These are phyloP conservation scores for Penicillium sp. DNA, from an alignment of 2,329 filamentous ascomycete species.

Conservation along the genomic window DNA sequence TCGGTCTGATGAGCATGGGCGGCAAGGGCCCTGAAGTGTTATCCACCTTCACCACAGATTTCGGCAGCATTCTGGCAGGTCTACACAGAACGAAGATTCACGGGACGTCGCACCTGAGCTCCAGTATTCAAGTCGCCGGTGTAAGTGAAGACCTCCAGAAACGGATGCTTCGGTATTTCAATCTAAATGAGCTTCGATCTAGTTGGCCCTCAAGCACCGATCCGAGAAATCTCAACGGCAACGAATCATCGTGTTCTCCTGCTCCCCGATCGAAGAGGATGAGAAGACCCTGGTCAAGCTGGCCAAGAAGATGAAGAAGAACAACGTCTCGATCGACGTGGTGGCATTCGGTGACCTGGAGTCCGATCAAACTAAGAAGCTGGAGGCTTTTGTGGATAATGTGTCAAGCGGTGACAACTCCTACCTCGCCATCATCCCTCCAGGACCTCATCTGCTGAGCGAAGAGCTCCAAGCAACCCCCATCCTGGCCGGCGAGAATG, in stretches of 20 bases:
- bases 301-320: slow-evolving; percentile 99
- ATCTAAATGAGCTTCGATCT: slow-evolving; percentile 19
- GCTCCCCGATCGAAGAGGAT: slow-evolving; percentile 86
- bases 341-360: slow-evolving; percentile 92
- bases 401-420: slow-evolving; percentile 92
- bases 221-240: slow-evolving; percentile 97
- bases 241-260: slow-evolving; percentile 95
- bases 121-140: slow-evolving; percentile 90
- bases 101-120: slow-evolving; percentile 83
- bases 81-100: slow-evolving; percentile 93
- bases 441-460: slow-evolving; percentile 86
- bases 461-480: slow-evolving; percentile 88
- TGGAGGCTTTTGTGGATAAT: slow-evolving; percentile 88
- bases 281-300: slow-evolving; percentile 86
- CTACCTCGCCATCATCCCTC: slow-evolving; percentile 85
- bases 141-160: slow-evolving; percentile 57
- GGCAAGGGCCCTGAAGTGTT: slow-evolving; percentile 96
- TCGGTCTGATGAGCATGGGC: slow-evolving; percentile 98
- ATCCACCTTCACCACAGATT: slow-evolving; percentile 92
- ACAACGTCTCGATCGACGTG: slow-evolving; percentile 90
- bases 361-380: slow-evolving; percentile 83
- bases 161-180: not conserved
- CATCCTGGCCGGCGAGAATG: slow-evolving; percentile 82
- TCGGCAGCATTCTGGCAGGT: slow-evolving; percentile 91
- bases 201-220: slow-evolving; percentile 96